Conservation (phyloP, 192 early-diverging fungal species). For the Glomus cerebriforme region DNA sequence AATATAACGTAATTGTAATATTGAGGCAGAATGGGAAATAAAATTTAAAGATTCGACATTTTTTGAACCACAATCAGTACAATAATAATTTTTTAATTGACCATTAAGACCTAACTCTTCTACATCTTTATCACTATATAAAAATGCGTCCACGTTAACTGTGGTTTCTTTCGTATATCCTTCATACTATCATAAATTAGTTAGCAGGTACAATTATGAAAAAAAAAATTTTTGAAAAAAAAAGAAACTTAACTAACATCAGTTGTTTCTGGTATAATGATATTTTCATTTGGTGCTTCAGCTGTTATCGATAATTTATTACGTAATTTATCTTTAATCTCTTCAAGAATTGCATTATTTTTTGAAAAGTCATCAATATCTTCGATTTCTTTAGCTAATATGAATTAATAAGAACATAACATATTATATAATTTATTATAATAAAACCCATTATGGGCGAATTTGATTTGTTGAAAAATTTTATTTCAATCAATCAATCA, state of each 20-base stretch:
- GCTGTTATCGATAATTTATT: constrained; percentile 53
- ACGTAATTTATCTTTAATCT: constrained; percentile 56
- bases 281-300: constrained; percentile 53
- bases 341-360: constrained; percentile 33
- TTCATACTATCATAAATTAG: constrained; percentile 41
- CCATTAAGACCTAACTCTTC: constrained; percentile 61
- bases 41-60: constrained; percentile 50
- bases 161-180: constrained; percentile 55
- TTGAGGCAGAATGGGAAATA: constrained; percentile 61
- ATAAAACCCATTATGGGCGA: too few species aligned
- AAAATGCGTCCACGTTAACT: constrained; percentile 60
- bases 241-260: constrained; percentile 33
- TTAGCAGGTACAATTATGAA: too few species aligned
- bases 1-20: constrained; percentile 56
- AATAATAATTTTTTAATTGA: constrained; percentile 56
- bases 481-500: too few species aligned
- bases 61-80: constrained; percentile 53
- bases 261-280: constrained; percentile 46
- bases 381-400: too few species aligned
- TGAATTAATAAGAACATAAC: too few species aligned
- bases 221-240: too few species aligned
- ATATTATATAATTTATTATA: too few species aligned
- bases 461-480: too few species aligned
- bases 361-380: too few species aligned
- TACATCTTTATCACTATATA: constrained; percentile 60